Percentiles rank a stretch among this genome's conserved stretches.
phyloP scores from a whole-genome alignment of 179 eudicot species.

The Carnegiea gigantea region DNA sequence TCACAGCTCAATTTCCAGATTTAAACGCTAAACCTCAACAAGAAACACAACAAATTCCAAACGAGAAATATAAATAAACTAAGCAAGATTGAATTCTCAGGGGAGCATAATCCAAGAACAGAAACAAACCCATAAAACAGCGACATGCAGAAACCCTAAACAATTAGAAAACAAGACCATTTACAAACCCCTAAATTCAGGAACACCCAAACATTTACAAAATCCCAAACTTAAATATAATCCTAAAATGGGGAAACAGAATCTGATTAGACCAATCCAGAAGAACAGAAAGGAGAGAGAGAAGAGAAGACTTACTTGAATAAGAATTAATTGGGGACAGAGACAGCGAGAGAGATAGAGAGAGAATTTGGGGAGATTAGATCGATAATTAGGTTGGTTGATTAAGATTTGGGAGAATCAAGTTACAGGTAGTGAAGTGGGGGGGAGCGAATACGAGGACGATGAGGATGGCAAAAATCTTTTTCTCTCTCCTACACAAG shows the following conservation, averaged over 20 bases:
- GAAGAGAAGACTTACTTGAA: conserved; percentile 22
- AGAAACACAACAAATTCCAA: neutral
- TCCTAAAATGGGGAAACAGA: neutral
- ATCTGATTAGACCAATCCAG: conserved; percentile 16
- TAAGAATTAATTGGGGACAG: neutral
- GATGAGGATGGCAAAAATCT: neutral
- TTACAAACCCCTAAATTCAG: conserved; percentile 7
- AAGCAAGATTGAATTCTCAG: neutral
- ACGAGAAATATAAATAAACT: neutral
- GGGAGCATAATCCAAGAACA: neutral
- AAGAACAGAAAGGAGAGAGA: neutral
- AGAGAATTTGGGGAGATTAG: too few relatives aligned
- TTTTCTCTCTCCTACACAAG: neutral
- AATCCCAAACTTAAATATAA: neutral
- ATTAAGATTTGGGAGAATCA: neutral
- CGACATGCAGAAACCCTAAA: conserved; percentile 41
- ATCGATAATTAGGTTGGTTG: neutral
- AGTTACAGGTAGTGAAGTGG: neutral
- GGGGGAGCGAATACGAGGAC: neutral
- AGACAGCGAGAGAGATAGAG: neutral
- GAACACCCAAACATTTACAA: neutral
- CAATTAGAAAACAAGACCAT: neutral
- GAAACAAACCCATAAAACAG: neutral
- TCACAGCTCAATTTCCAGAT: neutral
- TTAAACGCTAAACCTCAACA: neutral